Base-by-base conservation (phyloP, 1,139 yeast species). In the Blastobotrys raffinosifermentans region DNA sequence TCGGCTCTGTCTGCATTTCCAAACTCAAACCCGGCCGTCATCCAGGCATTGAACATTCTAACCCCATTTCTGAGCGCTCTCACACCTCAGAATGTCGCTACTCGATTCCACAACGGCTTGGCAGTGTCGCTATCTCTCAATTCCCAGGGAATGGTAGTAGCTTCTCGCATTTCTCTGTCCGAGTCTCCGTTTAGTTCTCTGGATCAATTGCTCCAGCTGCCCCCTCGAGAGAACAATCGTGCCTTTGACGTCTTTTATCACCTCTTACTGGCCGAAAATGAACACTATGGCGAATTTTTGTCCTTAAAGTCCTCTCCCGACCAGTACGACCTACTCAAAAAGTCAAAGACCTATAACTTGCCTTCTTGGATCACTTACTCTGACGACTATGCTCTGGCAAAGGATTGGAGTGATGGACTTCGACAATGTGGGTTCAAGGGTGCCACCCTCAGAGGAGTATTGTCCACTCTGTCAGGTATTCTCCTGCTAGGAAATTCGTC, bases 321-420 rank as follows among this genome's bases (percentile, higher is more conserved):
- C n/a, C 46, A 53, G 19, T 64, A 64, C 44, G 55, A 53, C 2
- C 50, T 64, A 31, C 51, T 65, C 29, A 46, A 45, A 16, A 48
- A 46, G 27, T 55, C 63, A 2, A 54, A 48, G 1, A 58, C 64
- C 7, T 60, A 49, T 44, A 36, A 43, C n/a, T 50, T 60, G n/a
- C 67, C 63, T 2, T 57, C 47, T 16, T 61, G 64, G 64, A 64
- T 59, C 26, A 50, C 53, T 21, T 55, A 50, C 38, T 55, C 66
- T 1, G 67, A 62, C 33, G 64, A 61, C 43, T 50, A 57, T 29
- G 64, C 66, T 1, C 44, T 61, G 19, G 67, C 68, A 4, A 57
- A 58, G 36, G 69, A 64, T 40, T 64, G 69, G 69, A 52, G 61
- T 11, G 64, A 61, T 38, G 61, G 66, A 6, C 49, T 61, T 19